These are phyloP conservation scores for Cryptomeria japonica DNA, from an alignment of 75 land plant genomes.

Conservation along the genomic window DNA sequence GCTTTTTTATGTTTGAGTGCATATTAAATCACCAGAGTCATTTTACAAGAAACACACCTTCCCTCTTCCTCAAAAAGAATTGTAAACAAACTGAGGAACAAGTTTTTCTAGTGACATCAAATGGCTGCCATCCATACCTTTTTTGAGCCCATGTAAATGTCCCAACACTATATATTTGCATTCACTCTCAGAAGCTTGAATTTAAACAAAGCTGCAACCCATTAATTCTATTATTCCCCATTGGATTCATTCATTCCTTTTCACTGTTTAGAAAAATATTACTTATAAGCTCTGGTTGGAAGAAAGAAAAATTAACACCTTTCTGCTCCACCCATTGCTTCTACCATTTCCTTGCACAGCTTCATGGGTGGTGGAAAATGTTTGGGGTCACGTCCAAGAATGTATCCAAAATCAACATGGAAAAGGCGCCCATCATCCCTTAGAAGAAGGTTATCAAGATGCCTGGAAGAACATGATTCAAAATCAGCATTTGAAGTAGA, in stretches of 20 bases:
- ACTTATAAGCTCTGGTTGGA: not conserved
- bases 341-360: conserved; percentile 99
- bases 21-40: not conserved
- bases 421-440: conserved; percentile 97
- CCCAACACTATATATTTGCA: not conserved
- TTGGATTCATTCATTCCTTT: not conserved
- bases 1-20: too few species aligned
- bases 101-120: not conserved
- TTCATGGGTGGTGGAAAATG: conserved; percentile 99
- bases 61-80: not conserved
- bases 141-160: not conserved
- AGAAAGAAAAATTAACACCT: conserved; percentile 47
- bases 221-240: not conserved
- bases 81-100: not conserved
- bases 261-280: not conserved
- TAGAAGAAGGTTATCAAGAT: conserved; percentile 92
- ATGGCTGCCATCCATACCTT: not conserved
- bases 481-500: not conserved
- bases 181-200: not conserved
- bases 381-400: conserved; percentile 95
- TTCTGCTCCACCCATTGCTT: conserved; percentile 99
- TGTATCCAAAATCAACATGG: conserved; percentile 97
- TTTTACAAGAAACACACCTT: not conserved
- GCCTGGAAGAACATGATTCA: conserved; percentile 48
- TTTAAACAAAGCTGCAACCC: not conserved